Percentiles rank a stretch among this genome's conserved stretches.
phyloP scores from a whole-genome alignment of 176 grass and related monocot genomes.

The Avena eriantha region DNA sequence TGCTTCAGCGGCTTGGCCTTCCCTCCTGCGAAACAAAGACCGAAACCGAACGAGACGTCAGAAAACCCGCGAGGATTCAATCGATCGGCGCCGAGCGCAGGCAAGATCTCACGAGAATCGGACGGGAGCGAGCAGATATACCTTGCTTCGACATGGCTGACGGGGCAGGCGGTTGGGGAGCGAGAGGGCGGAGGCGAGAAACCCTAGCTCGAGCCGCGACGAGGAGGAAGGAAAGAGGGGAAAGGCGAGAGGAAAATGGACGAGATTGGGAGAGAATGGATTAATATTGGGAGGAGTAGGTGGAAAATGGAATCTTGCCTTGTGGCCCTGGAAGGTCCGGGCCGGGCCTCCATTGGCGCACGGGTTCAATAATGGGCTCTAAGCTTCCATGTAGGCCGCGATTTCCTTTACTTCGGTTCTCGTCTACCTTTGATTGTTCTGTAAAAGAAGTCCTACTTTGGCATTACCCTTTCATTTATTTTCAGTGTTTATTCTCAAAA shows the following conservation, averaged over 20 bases:
- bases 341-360: background rate
- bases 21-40: constrained; percentile 60
- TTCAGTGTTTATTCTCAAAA: no score
- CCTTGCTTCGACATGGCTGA: constrained; percentile 65
- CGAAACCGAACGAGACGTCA: constrained; percentile 19
- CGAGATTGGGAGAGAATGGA: background rate
- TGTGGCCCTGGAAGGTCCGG: background rate
- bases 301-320: constrained; percentile 15
- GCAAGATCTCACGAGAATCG: background rate
- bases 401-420: background rate
- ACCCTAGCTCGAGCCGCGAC: constrained; percentile 44
- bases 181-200: background rate
- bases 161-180: background rate
- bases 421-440: background rate
- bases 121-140: background rate
- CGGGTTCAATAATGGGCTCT: background rate
- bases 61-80: background rate
- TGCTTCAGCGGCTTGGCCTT: constrained; percentile 78
- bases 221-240: background rate
- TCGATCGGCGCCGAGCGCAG: background rate
- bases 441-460: background rate
- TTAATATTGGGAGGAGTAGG: background rate
- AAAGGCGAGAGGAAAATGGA: background rate
- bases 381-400: background rate
- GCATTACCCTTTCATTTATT: no score